These are phyloP conservation scores for Escovopsis sp. DNA, from an alignment of 2,329 filamentous ascomycete genomes.

Conservation along the genomic window DNA sequence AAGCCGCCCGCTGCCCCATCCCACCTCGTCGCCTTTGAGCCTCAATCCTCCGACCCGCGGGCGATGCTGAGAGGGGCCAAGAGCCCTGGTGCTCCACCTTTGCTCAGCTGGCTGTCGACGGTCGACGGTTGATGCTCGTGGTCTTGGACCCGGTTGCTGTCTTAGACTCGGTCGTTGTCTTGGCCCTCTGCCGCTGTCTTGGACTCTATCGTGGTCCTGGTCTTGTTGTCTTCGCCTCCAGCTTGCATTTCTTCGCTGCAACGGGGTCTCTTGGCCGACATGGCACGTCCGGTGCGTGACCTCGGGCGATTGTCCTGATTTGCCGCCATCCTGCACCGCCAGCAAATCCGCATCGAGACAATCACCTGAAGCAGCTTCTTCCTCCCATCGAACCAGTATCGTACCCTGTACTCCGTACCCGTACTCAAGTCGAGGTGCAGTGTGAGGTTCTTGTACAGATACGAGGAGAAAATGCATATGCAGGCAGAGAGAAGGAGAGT, in stretches of 20 bases:
- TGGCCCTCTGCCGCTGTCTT: too few relatives aligned
- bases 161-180: too few relatives aligned
- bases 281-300: constrained; percentile 2
- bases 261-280: constrained; percentile 3
- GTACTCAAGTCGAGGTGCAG: too few relatives aligned
- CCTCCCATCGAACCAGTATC: constrained; percentile 1
- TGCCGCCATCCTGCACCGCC: constrained; percentile 6
- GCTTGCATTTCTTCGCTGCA: constrained; percentile 1
- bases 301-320: constrained; percentile 2
- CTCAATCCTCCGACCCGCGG: background rate
- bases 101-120: background rate
- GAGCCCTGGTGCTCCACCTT: too few relatives aligned
- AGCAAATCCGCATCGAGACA: constrained; percentile 5
- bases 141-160: too few relatives aligned
- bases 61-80: background rate
- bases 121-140: too few relatives aligned
- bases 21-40: background rate
- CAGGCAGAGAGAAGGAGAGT: background rate
- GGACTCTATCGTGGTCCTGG: too few relatives aligned
- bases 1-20: too few relatives aligned
- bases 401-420: too few relatives aligned
- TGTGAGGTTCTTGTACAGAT: too few relatives aligned
- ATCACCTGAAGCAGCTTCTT: constrained; percentile 4
- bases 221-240: too few relatives aligned
- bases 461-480: too few relatives aligned